phyloP scores from a whole-genome alignment of 1,284 basidiomycete species.

The Stereum hirsutum region DNA sequence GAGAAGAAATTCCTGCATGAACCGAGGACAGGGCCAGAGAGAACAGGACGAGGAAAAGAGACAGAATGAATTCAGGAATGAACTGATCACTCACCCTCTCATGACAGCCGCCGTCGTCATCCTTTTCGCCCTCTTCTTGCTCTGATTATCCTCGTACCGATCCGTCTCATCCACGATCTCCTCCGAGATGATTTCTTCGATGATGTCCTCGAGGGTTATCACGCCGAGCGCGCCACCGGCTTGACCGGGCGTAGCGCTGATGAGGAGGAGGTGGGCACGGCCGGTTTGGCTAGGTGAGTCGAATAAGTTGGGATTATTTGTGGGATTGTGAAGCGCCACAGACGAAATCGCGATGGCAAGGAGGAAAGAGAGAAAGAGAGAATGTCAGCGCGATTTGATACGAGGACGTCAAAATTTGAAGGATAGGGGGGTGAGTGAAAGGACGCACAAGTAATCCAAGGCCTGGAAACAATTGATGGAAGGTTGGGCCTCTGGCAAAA shows the following conservation, averaged over 20 bases:
- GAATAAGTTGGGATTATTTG: slow-evolving; percentile 17
- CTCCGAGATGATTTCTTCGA: slow-evolving; percentile 82
- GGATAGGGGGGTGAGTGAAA: too few species aligned
- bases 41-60: too few species aligned
- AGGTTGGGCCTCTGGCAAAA: slow-evolving; percentile 87
- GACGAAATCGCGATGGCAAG: background rate
- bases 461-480: slow-evolving; percentile 84
- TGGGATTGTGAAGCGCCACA: slow-evolving; percentile 19
- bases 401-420: too few species aligned
- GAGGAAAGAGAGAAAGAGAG: too few species aligned
- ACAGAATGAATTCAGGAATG: too few species aligned
- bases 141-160: slow-evolving; percentile 77
- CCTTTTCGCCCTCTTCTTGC: slow-evolving; percentile 63
- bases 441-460: slow-evolving; percentile 71
- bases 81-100: slow-evolving; percentile 64
- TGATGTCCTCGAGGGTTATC: slow-evolving; percentile 74
- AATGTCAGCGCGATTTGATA: too few species aligned
- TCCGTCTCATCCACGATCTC: slow-evolving; percentile 92
- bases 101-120: slow-evolving; percentile 70
- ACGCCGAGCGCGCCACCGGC: slow-evolving; percentile 79
- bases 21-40: background rate
- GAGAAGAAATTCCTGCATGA: background rate
- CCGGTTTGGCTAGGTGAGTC: slow-evolving; percentile 86
- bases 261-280: slow-evolving; percentile 84
- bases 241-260: slow-evolving; percentile 77